Evolutionary conservation across 495 filamentous ascomycete species (phyloP).

Genomic region (Penicillium simplicissimum): DNA sequence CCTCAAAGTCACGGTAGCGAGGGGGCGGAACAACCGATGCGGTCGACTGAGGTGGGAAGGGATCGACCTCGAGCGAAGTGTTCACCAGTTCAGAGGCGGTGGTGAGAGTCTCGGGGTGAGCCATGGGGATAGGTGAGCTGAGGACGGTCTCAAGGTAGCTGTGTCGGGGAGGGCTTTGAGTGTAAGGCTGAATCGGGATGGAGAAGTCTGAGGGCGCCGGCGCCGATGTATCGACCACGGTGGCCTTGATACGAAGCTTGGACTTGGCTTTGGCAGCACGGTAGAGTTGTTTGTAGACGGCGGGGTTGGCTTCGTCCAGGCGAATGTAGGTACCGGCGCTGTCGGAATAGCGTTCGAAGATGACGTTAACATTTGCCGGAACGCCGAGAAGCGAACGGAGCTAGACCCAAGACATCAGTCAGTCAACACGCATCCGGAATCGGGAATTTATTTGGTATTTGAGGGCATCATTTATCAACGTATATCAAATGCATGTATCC

Average conservation of each 20-base stretch:
- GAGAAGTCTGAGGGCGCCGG: slow-evolving; percentile 15
- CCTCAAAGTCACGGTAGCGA: slow-evolving; percentile 34
- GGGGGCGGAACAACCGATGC: slow-evolving; percentile 18
- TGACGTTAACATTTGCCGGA: slow-evolving; percentile 62
- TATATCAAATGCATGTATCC: background rate
- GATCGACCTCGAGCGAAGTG: background rate
- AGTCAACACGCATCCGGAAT: slow-evolving; percentile 13
- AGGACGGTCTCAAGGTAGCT: slow-evolving; percentile 49
- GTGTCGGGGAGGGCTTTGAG: slow-evolving; percentile 27
- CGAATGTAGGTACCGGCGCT: slow-evolving; percentile 78
- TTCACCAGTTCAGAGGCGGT: slow-evolving; percentile 6
- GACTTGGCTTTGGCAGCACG: slow-evolving; percentile 97
- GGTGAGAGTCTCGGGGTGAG: slow-evolving; percentile 16
- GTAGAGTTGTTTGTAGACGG: slow-evolving; percentile 95
- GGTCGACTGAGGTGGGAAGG: background rate
- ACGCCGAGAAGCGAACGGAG: slow-evolving; percentile 74
- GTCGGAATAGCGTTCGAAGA: slow-evolving; percentile 95
- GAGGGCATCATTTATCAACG: slow-evolving; percentile 1
- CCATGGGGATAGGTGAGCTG: slow-evolving; percentile 32
- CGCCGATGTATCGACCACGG: slow-evolving; percentile 28
- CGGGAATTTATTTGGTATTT: background rate
- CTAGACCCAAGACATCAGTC: slow-evolving; percentile 48
- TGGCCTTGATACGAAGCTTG: slow-evolving; percentile 89
- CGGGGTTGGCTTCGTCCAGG: slow-evolving; percentile 73
- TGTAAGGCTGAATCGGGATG: slow-evolving; percentile 13